Percentiles rank a stretch among this genome's conserved stretches.
Conservation (phyloP, 2,329 filamentous ascomycete species). For the Aspergillus latus region DNA sequence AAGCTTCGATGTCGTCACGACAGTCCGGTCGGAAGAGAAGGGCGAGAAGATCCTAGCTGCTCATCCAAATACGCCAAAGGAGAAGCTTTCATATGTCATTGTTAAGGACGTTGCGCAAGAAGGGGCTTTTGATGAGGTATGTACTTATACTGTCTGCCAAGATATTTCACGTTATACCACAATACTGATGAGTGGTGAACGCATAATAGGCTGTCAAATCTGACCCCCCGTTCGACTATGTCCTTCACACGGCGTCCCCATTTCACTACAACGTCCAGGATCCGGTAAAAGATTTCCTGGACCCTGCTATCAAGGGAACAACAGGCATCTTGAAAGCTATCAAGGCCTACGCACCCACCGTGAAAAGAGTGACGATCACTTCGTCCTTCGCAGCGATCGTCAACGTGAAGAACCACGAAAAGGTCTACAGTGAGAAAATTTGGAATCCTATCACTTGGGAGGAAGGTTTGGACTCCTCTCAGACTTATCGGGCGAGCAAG, state of each 20-base stretch:
- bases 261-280: constrained; percentile 72
- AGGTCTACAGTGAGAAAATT: constrained; percentile 38
- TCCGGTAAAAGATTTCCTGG: constrained; percentile 64
- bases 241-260: constrained; percentile 72
- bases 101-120: constrained; percentile 71
- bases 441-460: constrained; percentile 50
- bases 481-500: constrained; percentile 56
- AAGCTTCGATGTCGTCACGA: constrained; percentile 62
- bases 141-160: not conserved
- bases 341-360: constrained; percentile 60
- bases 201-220: constrained; percentile 53
- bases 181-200: constrained; percentile 3
- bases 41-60: constrained; percentile 60
- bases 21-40: constrained; percentile 62
- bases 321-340: constrained; percentile 62
- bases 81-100: constrained; percentile 63
- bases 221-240: constrained; percentile 66
- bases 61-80: constrained; percentile 52
- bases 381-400: constrained; percentile 69
- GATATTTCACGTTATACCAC: not conserved
- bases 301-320: constrained; percentile 64
- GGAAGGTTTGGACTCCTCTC: constrained; percentile 37
- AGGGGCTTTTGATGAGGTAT: constrained; percentile 65
- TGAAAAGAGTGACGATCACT: constrained; percentile 72
- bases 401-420: constrained; percentile 42